Conservation (phyloP, 805 yeast genomes). For the Candida berthetii region DNA sequence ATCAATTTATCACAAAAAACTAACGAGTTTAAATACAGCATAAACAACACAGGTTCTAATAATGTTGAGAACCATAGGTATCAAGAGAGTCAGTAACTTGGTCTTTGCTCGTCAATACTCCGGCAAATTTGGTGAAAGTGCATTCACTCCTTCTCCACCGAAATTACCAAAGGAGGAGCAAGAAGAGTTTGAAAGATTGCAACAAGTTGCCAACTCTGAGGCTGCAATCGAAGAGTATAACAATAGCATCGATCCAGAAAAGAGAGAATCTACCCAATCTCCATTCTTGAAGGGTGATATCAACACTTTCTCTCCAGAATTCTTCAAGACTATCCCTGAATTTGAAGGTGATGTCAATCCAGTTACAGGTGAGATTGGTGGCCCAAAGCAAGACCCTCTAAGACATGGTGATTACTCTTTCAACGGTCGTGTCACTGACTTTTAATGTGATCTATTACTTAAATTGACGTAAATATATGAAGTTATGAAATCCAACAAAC, state of each 20-base stretch:
- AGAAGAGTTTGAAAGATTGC: slow-evolving; percentile 86
- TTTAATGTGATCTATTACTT: slow-evolving; percentile 32
- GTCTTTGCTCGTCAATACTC: slow-evolving; percentile 11
- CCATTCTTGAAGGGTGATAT: slow-evolving; percentile 43
- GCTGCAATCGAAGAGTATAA: slow-evolving; percentile 74
- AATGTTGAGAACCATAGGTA: slow-evolving; percentile 5
- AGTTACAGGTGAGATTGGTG: slow-evolving; percentile 90
- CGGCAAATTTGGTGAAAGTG: slow-evolving; percentile 11
- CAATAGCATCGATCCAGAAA: slow-evolving; percentile 28
- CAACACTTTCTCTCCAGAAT: slow-evolving; percentile 62
- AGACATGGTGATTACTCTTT: slow-evolving; percentile 90
- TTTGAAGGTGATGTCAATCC: slow-evolving; percentile 95
- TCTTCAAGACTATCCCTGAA: slow-evolving; percentile 79
- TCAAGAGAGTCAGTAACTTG: background rate
- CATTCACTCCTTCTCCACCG: slow-evolving; percentile 46
- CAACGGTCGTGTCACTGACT: slow-evolving; percentile 95
- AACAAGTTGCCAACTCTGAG: slow-evolving; percentile 73
- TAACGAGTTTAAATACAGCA: no score
- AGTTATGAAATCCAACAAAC: background rate
- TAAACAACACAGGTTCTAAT: no score
- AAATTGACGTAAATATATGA: background rate
- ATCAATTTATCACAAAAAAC: no score
- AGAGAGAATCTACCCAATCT: slow-evolving; percentile 23
- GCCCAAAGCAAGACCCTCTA: slow-evolving; percentile 96
- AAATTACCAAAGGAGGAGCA: slow-evolving; percentile 74